These are phyloP conservation scores for Naganishia vaughanmartiniae DNA, from an alignment of 768 basidiomycete genomes.

Conservation along the genomic window DNA sequence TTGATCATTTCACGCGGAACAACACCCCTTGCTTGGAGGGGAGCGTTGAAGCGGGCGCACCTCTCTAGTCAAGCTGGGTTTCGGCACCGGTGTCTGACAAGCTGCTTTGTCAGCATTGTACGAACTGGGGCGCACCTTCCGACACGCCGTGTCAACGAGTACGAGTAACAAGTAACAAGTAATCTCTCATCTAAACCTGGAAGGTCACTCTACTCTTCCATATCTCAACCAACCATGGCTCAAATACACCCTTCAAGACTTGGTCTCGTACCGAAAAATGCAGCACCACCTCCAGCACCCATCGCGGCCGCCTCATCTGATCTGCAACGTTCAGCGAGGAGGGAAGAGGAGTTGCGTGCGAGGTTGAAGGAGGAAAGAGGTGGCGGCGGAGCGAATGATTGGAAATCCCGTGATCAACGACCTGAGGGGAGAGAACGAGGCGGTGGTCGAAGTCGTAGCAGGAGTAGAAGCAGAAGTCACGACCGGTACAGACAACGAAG, in stretches of 20 bases:
- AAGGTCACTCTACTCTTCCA: too few species aligned
- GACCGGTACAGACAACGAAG: neutral
- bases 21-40: too few species aligned
- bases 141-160: neutral
- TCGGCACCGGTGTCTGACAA: too few species aligned
- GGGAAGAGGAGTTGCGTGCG: constrained; percentile 10
- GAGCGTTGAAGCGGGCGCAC: too few species aligned
- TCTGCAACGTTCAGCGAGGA: neutral
- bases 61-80: too few species aligned
- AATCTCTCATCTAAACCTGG: too few species aligned
- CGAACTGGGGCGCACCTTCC: too few species aligned
- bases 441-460: neutral
- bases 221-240: neutral
- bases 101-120: too few species aligned
- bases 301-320: too few species aligned
- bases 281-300: neutral
- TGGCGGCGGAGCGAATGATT: neutral
- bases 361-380: constrained; percentile 13
- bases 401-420: neutral
- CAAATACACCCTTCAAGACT: constrained; percentile 17
- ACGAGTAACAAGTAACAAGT: too few species aligned
- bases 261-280: neutral
- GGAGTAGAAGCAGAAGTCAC: neutral
- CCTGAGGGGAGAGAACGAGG: neutral
- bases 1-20: too few species aligned